Percentiles rank a stretch among this genome's conserved stretches.
phyloP scores from a whole-genome alignment of 352 stramenopile species.

The Globisporangium uncinulatum region DNA sequence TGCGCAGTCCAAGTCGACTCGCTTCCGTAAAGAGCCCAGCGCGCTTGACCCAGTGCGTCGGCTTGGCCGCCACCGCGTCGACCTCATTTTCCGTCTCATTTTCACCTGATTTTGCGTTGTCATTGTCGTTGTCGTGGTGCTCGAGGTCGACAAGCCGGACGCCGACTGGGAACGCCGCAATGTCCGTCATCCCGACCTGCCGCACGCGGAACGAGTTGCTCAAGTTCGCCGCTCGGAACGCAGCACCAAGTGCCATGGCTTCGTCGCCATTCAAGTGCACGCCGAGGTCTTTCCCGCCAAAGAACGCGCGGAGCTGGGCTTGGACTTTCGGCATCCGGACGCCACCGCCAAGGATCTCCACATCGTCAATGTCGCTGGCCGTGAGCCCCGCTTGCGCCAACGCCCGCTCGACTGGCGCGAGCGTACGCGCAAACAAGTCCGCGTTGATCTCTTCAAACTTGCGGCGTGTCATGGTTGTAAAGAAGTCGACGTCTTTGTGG shows the following conservation, averaged over 20 bases:
- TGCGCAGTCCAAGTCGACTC: conserved; percentile 86
- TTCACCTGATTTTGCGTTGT: too few relatives aligned
- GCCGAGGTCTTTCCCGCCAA: conserved; percentile 84
- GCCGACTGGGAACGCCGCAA: conserved; percentile 85
- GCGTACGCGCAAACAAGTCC: conserved; percentile 84
- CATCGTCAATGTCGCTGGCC: conserved; percentile 88
- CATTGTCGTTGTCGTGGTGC: neutral
- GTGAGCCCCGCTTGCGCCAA: conserved; percentile 89
- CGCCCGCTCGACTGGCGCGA: conserved; percentile 82
- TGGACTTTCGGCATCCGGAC: conserved; percentile 96
- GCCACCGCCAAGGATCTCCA: conserved; percentile 97
- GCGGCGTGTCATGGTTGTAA: conserved; percentile 83
- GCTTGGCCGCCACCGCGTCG: conserved; percentile 45
- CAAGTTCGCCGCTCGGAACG: conserved; percentile 96
- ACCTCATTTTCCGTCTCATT: conserved; percentile 24
- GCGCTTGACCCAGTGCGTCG: conserved; percentile 88
- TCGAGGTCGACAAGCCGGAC: conserved; percentile 83
- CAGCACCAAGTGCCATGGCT: conserved; percentile 93
- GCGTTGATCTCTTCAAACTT: conserved; percentile 91
- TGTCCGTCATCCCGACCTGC: conserved; percentile 93
- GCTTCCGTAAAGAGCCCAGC: conserved; percentile 88
- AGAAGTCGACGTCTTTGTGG: conserved; percentile 93
- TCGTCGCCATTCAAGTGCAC: conserved; percentile 98
- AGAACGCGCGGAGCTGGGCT: conserved; percentile 75
- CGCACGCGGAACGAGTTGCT: conserved; percentile 94